Conservation (phyloP, 257 asterid genomes). For the Solanum bukasovii region DNA sequence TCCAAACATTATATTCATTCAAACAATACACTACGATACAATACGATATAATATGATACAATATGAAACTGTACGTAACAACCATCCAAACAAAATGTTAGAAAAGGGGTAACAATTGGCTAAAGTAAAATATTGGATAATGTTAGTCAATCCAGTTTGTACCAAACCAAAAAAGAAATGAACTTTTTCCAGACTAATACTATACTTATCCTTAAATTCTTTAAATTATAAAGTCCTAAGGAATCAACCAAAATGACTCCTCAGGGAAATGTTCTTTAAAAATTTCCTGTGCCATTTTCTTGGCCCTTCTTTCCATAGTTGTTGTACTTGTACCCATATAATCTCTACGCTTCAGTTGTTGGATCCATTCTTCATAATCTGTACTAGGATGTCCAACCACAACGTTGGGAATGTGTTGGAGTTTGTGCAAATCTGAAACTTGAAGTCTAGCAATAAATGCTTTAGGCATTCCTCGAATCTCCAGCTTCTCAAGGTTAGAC, state of each 20-base stretch:
- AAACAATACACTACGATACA: too few species aligned
- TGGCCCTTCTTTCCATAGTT: too few species aligned
- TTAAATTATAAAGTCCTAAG: too few species aligned
- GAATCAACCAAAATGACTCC: too few species aligned
- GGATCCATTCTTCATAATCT: neutral
- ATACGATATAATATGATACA: too few species aligned
- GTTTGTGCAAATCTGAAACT: neutral
- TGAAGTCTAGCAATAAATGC: neutral
- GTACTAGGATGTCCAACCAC: neutral
- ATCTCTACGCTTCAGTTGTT: neutral
- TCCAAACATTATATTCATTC: too few species aligned
- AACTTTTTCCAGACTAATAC: neutral
- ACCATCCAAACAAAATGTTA: too few species aligned
- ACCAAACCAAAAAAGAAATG: neutral
- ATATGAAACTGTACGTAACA: accelerated
- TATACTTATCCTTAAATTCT: too few species aligned
- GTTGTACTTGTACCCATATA: too few species aligned
- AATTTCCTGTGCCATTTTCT: too few species aligned
- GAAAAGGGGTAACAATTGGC: too few species aligned
- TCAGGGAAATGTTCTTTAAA: too few species aligned
- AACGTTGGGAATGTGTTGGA: neutral
- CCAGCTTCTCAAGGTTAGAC: neutral
- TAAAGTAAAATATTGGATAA: neutral
- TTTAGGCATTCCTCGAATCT: neutral
- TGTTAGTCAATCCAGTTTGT: neutral